These are phyloP conservation scores for Clitopilus hobsonii DNA, from an alignment of 768 basidiomycete species.

Conservation along the genomic window DNA sequence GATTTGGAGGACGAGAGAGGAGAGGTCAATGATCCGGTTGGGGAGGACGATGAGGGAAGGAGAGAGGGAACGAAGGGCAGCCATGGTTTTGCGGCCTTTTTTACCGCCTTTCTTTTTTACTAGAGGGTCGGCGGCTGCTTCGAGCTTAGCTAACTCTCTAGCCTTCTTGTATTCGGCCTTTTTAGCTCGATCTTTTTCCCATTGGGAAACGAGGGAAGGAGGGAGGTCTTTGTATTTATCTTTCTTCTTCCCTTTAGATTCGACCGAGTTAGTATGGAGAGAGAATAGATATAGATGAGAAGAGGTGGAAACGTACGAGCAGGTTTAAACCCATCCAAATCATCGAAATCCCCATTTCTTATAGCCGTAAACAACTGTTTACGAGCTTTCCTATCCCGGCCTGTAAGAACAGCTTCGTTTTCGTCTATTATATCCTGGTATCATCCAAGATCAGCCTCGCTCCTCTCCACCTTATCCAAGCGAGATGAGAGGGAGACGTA, in stretches of 20 bases:
- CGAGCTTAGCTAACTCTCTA: slow-evolving; percentile 52
- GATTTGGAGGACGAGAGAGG: slow-evolving; percentile 67
- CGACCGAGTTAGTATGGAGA: slow-evolving; percentile 2
- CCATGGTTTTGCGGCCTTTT: slow-evolving; percentile 66
- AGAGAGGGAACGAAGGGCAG: slow-evolving; percentile 48
- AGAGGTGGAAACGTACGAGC: slow-evolving; percentile 40
- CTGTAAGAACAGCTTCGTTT: slow-evolving; percentile 42
- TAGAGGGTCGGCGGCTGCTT: slow-evolving; percentile 60
- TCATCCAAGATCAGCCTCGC: neutral
- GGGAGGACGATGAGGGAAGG: slow-evolving; percentile 34
- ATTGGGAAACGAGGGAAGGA: slow-evolving; percentile 56
- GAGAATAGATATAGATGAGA: neutral
- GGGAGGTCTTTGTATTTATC: slow-evolving; percentile 53
- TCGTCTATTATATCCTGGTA: slow-evolving; percentile 58
- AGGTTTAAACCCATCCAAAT: slow-evolving; percentile 34
- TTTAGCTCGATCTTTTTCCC: slow-evolving; percentile 78
- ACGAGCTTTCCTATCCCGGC: slow-evolving; percentile 40
- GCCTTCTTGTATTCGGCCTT: slow-evolving; percentile 74
- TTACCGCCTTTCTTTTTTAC: slow-evolving; percentile 58
- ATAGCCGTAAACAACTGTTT: slow-evolving; percentile 61
- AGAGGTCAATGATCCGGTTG: slow-evolving; percentile 60
- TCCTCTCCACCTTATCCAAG: neutral
- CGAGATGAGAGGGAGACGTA: slow-evolving; percentile 21
- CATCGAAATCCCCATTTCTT: slow-evolving; percentile 48
- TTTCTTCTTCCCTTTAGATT: slow-evolving; percentile 35